phyloP scores from a whole-genome alignment of 1,139 yeast genomes.

The Lodderomyces elongisporus region DNA sequence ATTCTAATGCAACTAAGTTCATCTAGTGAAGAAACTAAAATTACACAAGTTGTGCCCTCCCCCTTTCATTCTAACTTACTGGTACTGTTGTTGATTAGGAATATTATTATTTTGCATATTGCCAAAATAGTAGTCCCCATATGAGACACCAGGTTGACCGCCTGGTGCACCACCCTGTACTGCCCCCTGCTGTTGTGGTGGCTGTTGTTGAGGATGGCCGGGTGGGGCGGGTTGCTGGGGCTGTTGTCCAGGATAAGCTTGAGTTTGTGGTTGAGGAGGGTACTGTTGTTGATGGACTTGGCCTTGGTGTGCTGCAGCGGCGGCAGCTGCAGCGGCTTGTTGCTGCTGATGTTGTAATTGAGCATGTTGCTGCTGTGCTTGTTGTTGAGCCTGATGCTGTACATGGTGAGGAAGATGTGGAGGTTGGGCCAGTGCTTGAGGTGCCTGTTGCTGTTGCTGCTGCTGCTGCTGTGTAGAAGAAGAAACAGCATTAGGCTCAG shows the following conservation, averaged over 20 bases:
- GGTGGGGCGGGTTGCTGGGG: slow-evolving; percentile 17
- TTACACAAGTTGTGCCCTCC: too few relatives aligned
- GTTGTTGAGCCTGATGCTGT: slow-evolving; percentile 16
- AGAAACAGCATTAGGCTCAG: slow-evolving; percentile 19
- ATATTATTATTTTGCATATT: slow-evolving; percentile 48
- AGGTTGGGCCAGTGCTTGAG: too few relatives aligned
- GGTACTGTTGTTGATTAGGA: slow-evolving; percentile 40
- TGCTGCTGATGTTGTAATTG: slow-evolving; percentile 33
- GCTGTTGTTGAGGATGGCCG: slow-evolving; percentile 1
- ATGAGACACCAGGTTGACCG: slow-evolving; percentile 18
- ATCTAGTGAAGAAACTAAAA: background rate
- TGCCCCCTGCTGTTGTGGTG: slow-evolving; percentile 3
- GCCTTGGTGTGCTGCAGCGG: slow-evolving; percentile 1
- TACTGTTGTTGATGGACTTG: slow-evolving; percentile 21
- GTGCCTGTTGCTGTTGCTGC: slow-evolving; percentile 29
- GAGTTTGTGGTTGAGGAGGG: slow-evolving; percentile 27
- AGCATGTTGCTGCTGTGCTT: slow-evolving; percentile 13
- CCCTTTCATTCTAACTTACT: slow-evolving; percentile 16
- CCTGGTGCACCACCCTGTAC: slow-evolving; percentile 11
- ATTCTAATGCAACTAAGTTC: background rate
- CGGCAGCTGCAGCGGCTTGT: slow-evolving; percentile 3
- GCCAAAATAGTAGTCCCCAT: slow-evolving; percentile 48
- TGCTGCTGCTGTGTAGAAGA: slow-evolving; percentile 32
- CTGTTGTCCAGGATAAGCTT: slow-evolving; percentile 15
- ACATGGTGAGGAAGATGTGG: too few relatives aligned